Conservation (phyloP, 441 rosid genomes). For the Populus hybrid region DNA sequence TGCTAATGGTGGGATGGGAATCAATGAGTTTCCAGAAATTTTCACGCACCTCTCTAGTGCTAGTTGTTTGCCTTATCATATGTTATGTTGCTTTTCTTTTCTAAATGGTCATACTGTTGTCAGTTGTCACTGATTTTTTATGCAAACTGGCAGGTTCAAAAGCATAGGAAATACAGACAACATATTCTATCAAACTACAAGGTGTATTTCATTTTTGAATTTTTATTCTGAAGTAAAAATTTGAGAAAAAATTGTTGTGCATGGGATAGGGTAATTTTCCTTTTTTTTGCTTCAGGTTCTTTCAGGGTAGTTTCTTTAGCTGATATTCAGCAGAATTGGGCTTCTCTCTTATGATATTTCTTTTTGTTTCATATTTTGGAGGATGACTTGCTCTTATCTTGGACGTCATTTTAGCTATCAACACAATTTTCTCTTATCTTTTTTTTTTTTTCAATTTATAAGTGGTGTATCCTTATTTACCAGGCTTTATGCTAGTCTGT, state of each 20-base stretch:
- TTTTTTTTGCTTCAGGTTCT: background rate
- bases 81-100: constrained; percentile 8
- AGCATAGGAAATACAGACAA: constrained; percentile 71
- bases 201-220: constrained; percentile 30
- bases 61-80: background rate
- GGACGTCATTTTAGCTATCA: background rate
- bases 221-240: background rate
- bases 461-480: background rate
- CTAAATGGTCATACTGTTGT: background rate
- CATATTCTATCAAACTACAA: constrained; percentile 58
- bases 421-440: background rate
- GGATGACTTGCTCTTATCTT: background rate
- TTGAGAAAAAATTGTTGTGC: background rate
- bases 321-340: background rate
- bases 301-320: background rate
- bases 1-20: background rate
- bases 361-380: background rate
- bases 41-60: background rate
- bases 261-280: background rate
- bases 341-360: background rate
- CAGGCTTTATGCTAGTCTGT: background rate
- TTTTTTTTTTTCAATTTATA: background rate
- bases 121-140: background rate
- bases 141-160: constrained; percentile 40
- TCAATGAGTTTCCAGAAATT: background rate